These are phyloP conservation scores for Suhomyces faveliae DNA, from an alignment of 805 yeast genomes.

Conservation along the genomic window DNA sequence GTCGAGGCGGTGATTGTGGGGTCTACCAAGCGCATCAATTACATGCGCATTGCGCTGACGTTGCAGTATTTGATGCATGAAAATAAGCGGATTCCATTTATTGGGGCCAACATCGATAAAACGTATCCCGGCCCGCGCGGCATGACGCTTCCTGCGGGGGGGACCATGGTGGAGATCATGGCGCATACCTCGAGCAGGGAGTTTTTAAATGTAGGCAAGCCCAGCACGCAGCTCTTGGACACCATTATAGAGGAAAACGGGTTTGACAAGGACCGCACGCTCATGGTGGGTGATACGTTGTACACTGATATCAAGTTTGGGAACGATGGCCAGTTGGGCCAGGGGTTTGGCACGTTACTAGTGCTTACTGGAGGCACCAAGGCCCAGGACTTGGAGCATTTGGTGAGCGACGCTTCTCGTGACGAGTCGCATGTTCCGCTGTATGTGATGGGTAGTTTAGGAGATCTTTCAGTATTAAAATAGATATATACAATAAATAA, in stretches of 20 bases:
- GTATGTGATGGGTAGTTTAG: slow-evolving; percentile 33
- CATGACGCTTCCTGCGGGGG: slow-evolving; percentile 40
- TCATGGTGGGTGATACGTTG: slow-evolving; percentile 44
- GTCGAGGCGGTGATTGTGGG: slow-evolving; percentile 43
- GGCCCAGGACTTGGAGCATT: slow-evolving; percentile 20
- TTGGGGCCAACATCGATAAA: slow-evolving; percentile 42
- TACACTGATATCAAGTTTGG: slow-evolving; percentile 45
- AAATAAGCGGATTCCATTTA: slow-evolving; percentile 33
- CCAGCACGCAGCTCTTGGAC: slow-evolving; percentile 31
- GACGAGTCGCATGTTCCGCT: slow-evolving; percentile 24
- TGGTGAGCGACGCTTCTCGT: slow-evolving; percentile 7
- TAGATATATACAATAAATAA: not conserved
- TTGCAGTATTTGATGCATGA: slow-evolving; percentile 36
- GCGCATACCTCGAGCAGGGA: slow-evolving; percentile 33
- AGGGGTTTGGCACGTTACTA: slow-evolving; percentile 28
- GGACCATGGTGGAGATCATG: slow-evolving; percentile 39
- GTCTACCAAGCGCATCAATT: slow-evolving; percentile 36
- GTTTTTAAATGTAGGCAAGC: slow-evolving; percentile 39
- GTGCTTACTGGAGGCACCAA: slow-evolving; percentile 40
- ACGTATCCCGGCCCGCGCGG: slow-evolving; percentile 41
- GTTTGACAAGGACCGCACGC: slow-evolving; percentile 27
- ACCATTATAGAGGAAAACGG: slow-evolving; percentile 25
- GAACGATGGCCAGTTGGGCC: slow-evolving; percentile 38
- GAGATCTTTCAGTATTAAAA: slow-evolving; percentile 16
- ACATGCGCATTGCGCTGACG: slow-evolving; percentile 36